These are phyloP conservation scores for Fusarium sp. DNA, from an alignment of 2,329 filamentous ascomycete genomes.

Conservation along the genomic window DNA sequence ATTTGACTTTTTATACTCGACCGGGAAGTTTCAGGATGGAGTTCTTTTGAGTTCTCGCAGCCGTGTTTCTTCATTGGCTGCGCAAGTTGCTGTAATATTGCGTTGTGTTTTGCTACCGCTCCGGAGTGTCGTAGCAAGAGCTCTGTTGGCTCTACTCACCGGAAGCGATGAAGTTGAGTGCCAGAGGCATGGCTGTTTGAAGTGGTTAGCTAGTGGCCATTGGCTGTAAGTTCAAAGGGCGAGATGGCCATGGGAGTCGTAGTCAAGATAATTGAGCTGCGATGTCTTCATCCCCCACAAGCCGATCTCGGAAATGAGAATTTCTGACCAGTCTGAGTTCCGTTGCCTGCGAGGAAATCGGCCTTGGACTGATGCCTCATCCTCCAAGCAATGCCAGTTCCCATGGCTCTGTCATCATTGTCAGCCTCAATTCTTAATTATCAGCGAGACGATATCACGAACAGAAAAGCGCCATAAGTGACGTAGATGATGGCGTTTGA, in stretches of 20 bases:
- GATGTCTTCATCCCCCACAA: conserved; percentile 9
- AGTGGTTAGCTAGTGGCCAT: conserved; percentile 50
- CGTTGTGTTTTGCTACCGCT: conserved; percentile 71
- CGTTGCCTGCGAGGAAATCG: conserved; percentile 82
- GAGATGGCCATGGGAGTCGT: conserved; percentile 7
- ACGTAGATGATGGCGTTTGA: conserved; percentile 89
- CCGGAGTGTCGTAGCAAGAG: conserved; percentile 57
- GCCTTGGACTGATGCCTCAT: conserved; percentile 76
- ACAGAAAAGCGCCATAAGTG: conserved; percentile 85
- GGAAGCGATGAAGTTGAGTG: conserved; percentile 91
- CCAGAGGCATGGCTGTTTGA: conserved; percentile 79
- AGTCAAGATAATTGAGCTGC: conserved; percentile 1
- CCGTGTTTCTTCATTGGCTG: conserved; percentile 18
- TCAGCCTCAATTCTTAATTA: conserved; percentile 35
- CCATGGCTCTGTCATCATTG: conserved; percentile 68
- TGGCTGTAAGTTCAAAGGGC: neutral
- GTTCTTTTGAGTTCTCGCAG: conserved; percentile 17
- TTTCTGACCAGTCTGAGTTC: conserved; percentile 85
- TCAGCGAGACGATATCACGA: conserved; percentile 51
- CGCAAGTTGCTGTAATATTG: conserved; percentile 53
- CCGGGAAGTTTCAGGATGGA: conserved; percentile 24
- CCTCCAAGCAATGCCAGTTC: conserved; percentile 71
- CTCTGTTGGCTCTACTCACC: conserved; percentile 77
- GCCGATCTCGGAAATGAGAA: conserved; percentile 14
- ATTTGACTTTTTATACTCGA: conserved; percentile 44